Base-by-base conservation (phyloP, 352 stramenopile species). In the Pythium vanterpoolii region DNA sequence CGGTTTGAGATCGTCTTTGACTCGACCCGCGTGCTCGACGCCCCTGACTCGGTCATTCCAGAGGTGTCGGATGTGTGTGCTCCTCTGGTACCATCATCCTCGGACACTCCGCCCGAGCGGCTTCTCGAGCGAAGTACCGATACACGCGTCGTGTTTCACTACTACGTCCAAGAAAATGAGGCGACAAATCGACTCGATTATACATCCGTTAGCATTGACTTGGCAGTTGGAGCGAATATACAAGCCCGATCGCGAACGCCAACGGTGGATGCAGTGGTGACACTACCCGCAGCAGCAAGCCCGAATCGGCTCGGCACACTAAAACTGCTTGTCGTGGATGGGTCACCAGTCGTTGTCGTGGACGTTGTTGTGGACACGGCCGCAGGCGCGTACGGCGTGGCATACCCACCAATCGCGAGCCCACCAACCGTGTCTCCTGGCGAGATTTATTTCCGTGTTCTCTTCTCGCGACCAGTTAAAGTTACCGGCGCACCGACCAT, bases 381-480 rank as follows among this genome's bases (percentile, higher is more conserved):
- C 5, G 66, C 68, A 7, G 79, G 69, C 2, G 82, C 74, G 0
- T 93, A 90, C 10, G 80, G 83, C 2, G 80, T 90, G 48, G 78
- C 72, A 0, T 90, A 74, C 42, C 83, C 83, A 5, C 54, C 79
- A 0, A 43, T 66, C 11, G 56, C 79, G 1, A 90, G 79, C 46
- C 83, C 83, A 2, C n/a, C 49, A 8, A 69, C 63, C 0, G 72
- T 90, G 10, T 72, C 56, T 44, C 75, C 83, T 4, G 83, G 83
- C 1, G 79, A 93, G 40, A 87, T 93, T 47, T 62, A 84, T 1
- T 90, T 93, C 48, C 69, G 77, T 14, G 4, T 90, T 8, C 62
- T 83, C 9, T 93, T 89, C 58, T 87, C 76, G 23, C 69, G 78
- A 4, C 39, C 77, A 0, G 77, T 93, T 1, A 60, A 60, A 9